Base-by-base conservation (phyloP, 2,329 filamentous ascomycete genomes). In the Pestalotiopsis sp. region DNA sequence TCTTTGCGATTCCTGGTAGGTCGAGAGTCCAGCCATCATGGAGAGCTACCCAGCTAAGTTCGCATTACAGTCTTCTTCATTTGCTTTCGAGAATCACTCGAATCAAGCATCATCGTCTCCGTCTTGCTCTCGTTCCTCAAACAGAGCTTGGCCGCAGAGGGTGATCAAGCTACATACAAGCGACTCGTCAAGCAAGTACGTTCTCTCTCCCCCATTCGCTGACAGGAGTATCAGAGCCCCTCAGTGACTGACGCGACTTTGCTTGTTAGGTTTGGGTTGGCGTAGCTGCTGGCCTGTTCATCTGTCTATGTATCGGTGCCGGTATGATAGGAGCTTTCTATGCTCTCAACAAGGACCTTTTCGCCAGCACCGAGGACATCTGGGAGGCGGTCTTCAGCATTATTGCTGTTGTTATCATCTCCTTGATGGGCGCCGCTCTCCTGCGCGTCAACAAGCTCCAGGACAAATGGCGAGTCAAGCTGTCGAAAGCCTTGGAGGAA, bases 81-180 rank as follows among this genome's bases (percentile, higher is more conserved):
- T 79, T 91, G 93, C 81, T 96, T 97, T 79, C 90, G 94, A 77
- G 94, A 97, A 82, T 90, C 90, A 57, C 84, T 97, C 62, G 94
- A 97, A 83, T 92, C 92, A 0, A 91, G 88, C 75, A 94, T 97
- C 76, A 93, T 97, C 74, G 90, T 97, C 71, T 95, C 94, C 0
- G 92, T 97, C n/a, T 84, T 97, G 41, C 87, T 97, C 56, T 90
- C 93, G 25, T 97, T 96, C 78, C 83, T 97, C 69, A 96, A 95
- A 80, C 92, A 96, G 79, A 93, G 91, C 3, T 86, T 97, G 49
- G 84, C 84, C 69, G 89, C 90, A 11, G 85, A 90, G 67, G 81
- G 86, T 69, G 90, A 94, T 82, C 81, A 80, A 4, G 77, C 74
- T 2, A 81, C 91, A 1, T 92, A 93, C 82, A 95, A 92, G 80